phyloP scores from a whole-genome alignment of 192 early-diverging fungal species.

The Linnemannia exigua region DNA sequence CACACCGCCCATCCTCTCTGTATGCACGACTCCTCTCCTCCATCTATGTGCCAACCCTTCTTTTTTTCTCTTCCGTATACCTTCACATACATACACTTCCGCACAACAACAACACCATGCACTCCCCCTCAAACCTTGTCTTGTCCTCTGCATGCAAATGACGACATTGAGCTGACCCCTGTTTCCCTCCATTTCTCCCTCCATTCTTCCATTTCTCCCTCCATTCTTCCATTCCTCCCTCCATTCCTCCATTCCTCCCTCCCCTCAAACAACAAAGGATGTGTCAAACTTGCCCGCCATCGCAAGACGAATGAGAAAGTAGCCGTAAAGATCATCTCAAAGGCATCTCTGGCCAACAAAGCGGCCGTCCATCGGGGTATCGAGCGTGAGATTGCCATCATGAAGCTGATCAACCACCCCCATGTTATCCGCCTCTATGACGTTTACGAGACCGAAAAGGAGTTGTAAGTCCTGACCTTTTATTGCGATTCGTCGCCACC shows the following conservation, averaged over 20 bases:
- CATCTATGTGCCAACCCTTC: conserved; percentile 14
- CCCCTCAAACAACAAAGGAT: conserved; percentile 33
- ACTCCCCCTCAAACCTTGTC: neutral
- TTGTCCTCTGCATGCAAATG: neutral
- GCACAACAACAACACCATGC: neutral
- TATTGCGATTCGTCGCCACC: conserved; percentile 8
- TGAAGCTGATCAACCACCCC: conserved; percentile 68
- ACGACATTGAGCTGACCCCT: too few relatives aligned
- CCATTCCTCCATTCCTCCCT: neutral
- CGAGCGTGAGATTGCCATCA: conserved; percentile 69
- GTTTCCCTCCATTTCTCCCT: neutral
- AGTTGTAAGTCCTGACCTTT: conserved; percentile 33
- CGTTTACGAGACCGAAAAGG: conserved; percentile 64
- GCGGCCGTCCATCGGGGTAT: conserved; percentile 63
- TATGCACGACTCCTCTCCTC: conserved; percentile 3
- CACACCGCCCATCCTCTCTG: neutral
- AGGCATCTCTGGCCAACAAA: conserved; percentile 61
- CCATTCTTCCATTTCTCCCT: neutral
- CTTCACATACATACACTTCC: neutral
- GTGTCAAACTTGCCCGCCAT: conserved; percentile 67
- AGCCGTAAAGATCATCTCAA: conserved; percentile 69
- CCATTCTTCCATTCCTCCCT: neutral
- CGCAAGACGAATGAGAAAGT: conserved; percentile 68
- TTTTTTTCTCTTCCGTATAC: conserved; percentile 13
- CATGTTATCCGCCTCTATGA: conserved; percentile 66